Base-by-base conservation (phyloP, 345 rosid species). In the Mercurialis annua region DNA sequence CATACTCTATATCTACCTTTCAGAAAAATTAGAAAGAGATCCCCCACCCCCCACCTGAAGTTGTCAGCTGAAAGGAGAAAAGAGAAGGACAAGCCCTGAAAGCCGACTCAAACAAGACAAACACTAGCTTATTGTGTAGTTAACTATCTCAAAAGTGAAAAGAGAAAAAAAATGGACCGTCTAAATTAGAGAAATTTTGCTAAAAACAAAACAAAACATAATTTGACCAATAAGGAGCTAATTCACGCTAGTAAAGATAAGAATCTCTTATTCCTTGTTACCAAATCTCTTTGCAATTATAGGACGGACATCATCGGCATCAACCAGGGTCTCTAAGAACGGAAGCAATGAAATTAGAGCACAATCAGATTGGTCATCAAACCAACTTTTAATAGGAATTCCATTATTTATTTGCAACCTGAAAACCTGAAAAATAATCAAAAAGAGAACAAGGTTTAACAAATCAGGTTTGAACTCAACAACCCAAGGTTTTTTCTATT, bases 351-450 rank as follows among this genome's bases (percentile, higher is more conserved):
- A 74, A 42, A 94, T 67, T 80, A 94, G 78, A 30, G 87, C 92
- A 68, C 81, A 74, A 84, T 94, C 99, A n/a, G 81, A 81, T 70
- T 92, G 89, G 74, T 94, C 99, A 78, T 84, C 85, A 46, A 84
- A 91, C 99, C 97, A 91, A 81, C 99, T 94, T 86, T 83, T 83
- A 66, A 94, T 94, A 48, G 99, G 99, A 76, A 91, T 94, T 74
- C 95, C 99, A 53, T 94, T 94, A 80, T 87, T 84, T 68, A 89
- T 84, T 80, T 94, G 99, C 90, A 89, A 81, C 78, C 90, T 87
- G 87, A 86, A 91, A 63, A 87, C 95, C 96, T 91, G 86, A 76
- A 85, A 76, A 85, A 85, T 46, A 71, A 67, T 62, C 47, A 57
- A 62, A n/a, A 63, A 62, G 62, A 52, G 6, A 69, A 69, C 20